Evolutionary conservation across 1,284 basidiomycete species (phyloP), one percentile per base, ranked within the genome.

Genomic region (Leccinum huronense): DNA sequence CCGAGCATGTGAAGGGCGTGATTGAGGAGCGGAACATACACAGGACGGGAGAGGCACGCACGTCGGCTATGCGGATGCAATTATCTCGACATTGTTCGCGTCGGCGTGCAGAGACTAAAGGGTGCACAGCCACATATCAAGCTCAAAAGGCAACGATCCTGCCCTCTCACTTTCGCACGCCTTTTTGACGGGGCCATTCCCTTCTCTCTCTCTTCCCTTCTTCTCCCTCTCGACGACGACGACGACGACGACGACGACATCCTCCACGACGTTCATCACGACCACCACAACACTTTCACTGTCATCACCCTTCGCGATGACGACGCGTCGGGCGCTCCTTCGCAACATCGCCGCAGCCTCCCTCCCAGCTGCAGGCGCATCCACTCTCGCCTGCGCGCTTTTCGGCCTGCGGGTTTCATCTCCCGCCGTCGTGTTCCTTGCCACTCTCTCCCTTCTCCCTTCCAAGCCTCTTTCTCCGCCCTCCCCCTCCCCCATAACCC

Each of bases 401-500:
- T 83, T 87, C 70, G 74, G 81, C 63, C 77, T 89, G 58, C 83
- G 88, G 68, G 76, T 90, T 64, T 71, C 87, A 54, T 89, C 88
- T 48, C 90, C 90, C 56, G 78, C 83, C 63, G 72, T 88, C 64
- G 82, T 91, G 40, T 76, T 89, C 59, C 76, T 90, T 60, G 75
- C 85, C 19, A 79, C 86, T 16, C 72, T 89, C 63, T 86, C 88
- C 65, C 80, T 91, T 61, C 68, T 89, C 67, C 77, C 82, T 63
- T 75, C 81, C 48, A 80, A 80, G 65, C 80, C 83, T 34, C 70
- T 78, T n/a, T 72, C 78, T 10, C 81, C 85, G 5, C 69, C 73
- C 16, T 79, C 83, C 5, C 81, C 84, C 9, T 88, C 87, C 53
- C 84, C 86, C 64, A 91, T 93, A 72, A 90, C 86, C 27, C 78